Base-by-base conservation (phyloP, 805 yeast species). In the baker's yeast (Saccharomyces cerevisiae) region DNA sequence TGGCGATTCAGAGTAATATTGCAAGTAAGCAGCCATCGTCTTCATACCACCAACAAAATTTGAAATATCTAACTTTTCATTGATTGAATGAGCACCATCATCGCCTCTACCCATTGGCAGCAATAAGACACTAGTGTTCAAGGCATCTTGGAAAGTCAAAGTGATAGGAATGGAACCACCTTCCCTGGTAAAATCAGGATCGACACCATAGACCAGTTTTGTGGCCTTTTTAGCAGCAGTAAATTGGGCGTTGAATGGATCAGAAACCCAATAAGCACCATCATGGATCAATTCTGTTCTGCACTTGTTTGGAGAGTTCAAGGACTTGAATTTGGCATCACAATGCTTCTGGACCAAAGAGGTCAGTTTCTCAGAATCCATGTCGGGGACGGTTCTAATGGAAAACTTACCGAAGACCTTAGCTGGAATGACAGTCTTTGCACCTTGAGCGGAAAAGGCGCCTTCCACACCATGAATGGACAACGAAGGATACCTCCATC, bases 151-250 rank as follows among this genome's bases (percentile, higher is more conserved):
- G 74, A 94, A 94, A 36, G 96, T 86, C 61, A 94, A 74, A 24
- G 99, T 92, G 70, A 94, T 91, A 60, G 99, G 99, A 68, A 94
- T 94, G 3, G 97, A 91, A 41, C 99, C 99, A 66, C 99, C 99
- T 76, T 94, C 99, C 77, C 99, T 85, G 46, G 98, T 95, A 69
- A 89, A 82, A 73, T 94, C 99, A 36, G 99, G 99, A 59, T 89
- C 95, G 49, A 92, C 82, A 60, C 88, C 85, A 91, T 96, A 94
- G 31, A 94, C 99, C 52, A 84, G 84, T 71, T 90, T 85, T 47
- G 99, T 94, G 55, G 99, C 99, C 70, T 85, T 82, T 52, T 87
- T 81, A 46, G 98, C 99, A 55, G 99, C 98, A 46, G 89, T 82
- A 78, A 92, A 94, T 49, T 89, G 81, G 60, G 87, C 91, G 72